phyloP scores from a whole-genome alignment of 75 land plant genomes.

The Azolla pinnata region DNA sequence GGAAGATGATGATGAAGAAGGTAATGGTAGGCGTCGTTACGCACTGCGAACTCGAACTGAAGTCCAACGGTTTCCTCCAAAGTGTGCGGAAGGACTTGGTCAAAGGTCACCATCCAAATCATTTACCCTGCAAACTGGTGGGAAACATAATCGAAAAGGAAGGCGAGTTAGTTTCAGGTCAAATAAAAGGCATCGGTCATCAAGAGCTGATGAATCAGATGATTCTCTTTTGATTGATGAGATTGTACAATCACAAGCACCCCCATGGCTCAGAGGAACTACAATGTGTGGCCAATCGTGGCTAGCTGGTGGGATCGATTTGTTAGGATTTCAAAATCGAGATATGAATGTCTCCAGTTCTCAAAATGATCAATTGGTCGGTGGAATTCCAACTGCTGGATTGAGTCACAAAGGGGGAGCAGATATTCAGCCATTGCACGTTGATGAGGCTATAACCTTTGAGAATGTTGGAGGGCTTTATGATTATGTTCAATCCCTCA shows the following conservation, averaged over 20 bases:
- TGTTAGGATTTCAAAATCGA: constrained; percentile 66
- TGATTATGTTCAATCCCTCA: constrained; percentile 83
- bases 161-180: constrained; percentile 59
- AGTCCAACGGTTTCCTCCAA: constrained; percentile 60
- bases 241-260: constrained; percentile 68
- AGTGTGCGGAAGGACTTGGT: constrained; percentile 36
- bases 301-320: constrained; percentile 72
- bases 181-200: constrained; percentile 63
- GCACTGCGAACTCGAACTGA: constrained; percentile 83
- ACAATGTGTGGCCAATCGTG: constrained; percentile 55
- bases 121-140: constrained; percentile 54
- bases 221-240: constrained; percentile 98
- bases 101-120: constrained; percentile 57
- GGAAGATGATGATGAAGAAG: constrained; percentile 79
- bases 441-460: constrained; percentile 83
- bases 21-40: constrained; percentile 82
- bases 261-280: constrained; percentile 64
- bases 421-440: constrained; percentile 92
- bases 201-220: constrained; percentile 80
- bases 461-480: constrained; percentile 91
- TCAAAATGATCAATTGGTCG: constrained; percentile 46
- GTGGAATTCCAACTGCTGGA: constrained; percentile 90
- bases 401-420: constrained; percentile 97
- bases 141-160: constrained; percentile 56
- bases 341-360: constrained; percentile 75